Evolutionary conservation across 441 rosid genomes (phyloP), one percentile per base, ranked within the genome.

Genomic region (Melastoma candidum): DNA sequence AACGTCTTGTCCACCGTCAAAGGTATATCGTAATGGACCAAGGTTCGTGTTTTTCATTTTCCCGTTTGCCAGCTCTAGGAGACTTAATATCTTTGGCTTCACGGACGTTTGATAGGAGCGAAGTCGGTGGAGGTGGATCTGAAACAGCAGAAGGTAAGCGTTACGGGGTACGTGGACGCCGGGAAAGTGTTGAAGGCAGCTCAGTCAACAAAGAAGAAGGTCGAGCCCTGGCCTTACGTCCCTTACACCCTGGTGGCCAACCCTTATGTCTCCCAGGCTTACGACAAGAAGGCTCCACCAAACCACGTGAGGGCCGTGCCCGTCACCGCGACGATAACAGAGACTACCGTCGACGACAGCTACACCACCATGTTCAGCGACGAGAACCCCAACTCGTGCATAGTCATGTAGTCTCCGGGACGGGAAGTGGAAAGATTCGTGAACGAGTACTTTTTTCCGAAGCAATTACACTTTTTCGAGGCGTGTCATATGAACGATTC

Each of bases 201-300:
- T 1, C 64, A 83, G 69, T 56, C 93, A 11, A 89, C 93, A 0
- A 89, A 71, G 80, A 89, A 89, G 76, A 85, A 80, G 68, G 92
- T 82, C 47, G 97, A 89, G 82, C 44, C 74, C 26, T 89, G 97
- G 97, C 97, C 97, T 1, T 89, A 89, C n/a, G 90, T 83, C 9
- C 95, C 93, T 0, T 81, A 83, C 70, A 59, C 61, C 39, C 32
- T 83, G 61, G 97, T 80, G 59, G 63, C 83, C 1, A 63, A 83
- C 63, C 95, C 97, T n/a, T 83, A 89, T 52, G 74, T 80, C 47
- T 66, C 97, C 27, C 86, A 75, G 48, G 90, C 95, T 41, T 89
- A 89, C 65, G 95, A 85, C 74, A 89, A 89, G 79, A 89, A 89
- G 51, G 97, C 95, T 1, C 97, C 97, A 3, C 51, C 90, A 2